Evolutionary conservation across 2,329 filamentous ascomycete genomes (phyloP), one percentile per base, ranked within the genome.

Genomic region (Hypoxylon sp.): DNA sequence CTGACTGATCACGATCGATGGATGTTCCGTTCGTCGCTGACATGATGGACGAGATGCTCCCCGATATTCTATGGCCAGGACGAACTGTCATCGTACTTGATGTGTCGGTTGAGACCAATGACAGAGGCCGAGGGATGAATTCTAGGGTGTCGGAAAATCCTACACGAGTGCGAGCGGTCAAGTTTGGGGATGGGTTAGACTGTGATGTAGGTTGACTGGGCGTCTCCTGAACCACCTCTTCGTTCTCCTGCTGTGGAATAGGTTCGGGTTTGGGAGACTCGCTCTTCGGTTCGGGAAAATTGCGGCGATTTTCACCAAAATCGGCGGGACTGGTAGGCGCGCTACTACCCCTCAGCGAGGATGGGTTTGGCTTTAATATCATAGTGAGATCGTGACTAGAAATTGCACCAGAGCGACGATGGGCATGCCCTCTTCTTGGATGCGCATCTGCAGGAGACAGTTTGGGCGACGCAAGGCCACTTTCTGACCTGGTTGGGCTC

Each of bases 101-200:
- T 0, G 92, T 93, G 75, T 96, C 93, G 18, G 89, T 94, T 1
- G 93, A 97, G 12, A 96, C 89, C 18, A 94, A 83, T 1, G 94
- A 97, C 16, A 96, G 80, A 0, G 94, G 93, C 9, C 93, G 87
- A 4, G 91, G 91, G 71, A 94, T 94, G 67, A 91, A 93, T 76
- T 96, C 92, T 26, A 96, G 83, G 9, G 88, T 91, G 68, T 96
- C 93, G 0, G 92, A 93, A 74, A 97, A 97, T 0, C 91, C 92
- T 46, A 97, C 93, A 11, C 91, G 84, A 42, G 89, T 85, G 64
- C 89, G 86, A 3, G 84, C 83, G 7, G 65, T 62, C 1, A 78
- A 65, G 55, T 78, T 77, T 74, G 76, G 46, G 77, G 77, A 53
- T 42, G 70, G 61, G 42, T 61, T 64, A 12, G 71, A 50, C 58